Evolutionary conservation across 768 basidiomycete genomes (phyloP).

Genomic region (Termitomyces heimii): DNA sequence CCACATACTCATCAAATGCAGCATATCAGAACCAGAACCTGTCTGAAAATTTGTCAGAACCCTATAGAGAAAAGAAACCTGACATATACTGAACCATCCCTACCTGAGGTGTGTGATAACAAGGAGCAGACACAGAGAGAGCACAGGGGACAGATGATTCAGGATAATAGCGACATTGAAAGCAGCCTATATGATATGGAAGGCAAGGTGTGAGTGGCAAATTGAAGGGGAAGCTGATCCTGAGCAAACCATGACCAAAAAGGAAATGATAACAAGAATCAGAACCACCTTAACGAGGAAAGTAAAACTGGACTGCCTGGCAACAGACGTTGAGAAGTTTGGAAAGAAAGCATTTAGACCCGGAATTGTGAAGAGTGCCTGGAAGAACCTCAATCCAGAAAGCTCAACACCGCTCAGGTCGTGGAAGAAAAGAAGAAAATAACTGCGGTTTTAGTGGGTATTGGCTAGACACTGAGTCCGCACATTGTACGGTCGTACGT

Average conservation of each 20-base stretch:
- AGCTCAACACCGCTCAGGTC: neutral
- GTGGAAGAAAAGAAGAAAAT: neutral
- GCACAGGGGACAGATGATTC: neutral
- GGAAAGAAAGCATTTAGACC: neutral
- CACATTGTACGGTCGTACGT: too few relatives aligned
- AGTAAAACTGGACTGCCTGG: neutral
- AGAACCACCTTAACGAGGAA: neutral
- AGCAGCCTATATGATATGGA: slow-evolving; percentile 24
- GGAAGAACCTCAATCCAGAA: neutral
- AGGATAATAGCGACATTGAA: slow-evolving; percentile 21
- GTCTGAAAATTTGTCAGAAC: too few relatives aligned
- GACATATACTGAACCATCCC: too few relatives aligned
- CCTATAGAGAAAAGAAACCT: too few relatives aligned
- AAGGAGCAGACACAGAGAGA: neutral
- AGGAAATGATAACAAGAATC: neutral
- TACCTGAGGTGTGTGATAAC: neutral
- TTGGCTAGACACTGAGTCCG: too few relatives aligned
- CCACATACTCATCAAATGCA: too few relatives aligned
- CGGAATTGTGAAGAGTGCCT: neutral
- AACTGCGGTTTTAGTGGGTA: too few relatives aligned
- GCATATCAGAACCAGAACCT: too few relatives aligned
- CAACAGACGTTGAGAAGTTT: neutral
- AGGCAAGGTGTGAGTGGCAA: slow-evolving; percentile 18
- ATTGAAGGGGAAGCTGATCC: slow-evolving; percentile 4
- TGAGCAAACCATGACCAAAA: neutral